A percentile compares a stretch with the other conserved stretches of the same genome.
phyloP scores from a whole-genome alignment of 2,329 filamentous ascomycete genomes.

The Ascochyta lentis region DNA sequence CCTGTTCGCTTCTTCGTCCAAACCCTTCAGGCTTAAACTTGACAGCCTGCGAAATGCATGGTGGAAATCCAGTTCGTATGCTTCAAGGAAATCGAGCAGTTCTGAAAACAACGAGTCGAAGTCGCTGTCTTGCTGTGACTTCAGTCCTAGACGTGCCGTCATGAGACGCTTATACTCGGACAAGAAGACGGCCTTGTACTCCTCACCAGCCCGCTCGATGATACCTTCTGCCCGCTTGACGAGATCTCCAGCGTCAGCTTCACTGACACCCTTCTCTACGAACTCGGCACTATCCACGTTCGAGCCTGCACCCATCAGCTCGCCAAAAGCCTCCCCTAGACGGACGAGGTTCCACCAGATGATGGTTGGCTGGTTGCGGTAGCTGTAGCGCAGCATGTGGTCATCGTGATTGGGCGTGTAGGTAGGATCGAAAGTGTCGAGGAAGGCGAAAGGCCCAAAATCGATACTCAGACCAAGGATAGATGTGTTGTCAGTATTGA shows the following conservation, averaged over 20 bases:
- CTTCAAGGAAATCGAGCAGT: constrained; percentile 80
- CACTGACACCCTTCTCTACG: constrained; percentile 71
- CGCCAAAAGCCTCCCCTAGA: constrained; percentile 85
- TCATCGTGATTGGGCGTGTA: constrained; percentile 99
- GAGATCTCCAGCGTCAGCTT: constrained; percentile 72
- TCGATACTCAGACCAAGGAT: constrained; percentile 88
- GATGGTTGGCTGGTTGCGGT: constrained; percentile 91
- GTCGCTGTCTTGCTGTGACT: constrained; percentile 71
- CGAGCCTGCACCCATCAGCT: constrained; percentile 80
- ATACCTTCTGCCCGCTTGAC: constrained; percentile 81
- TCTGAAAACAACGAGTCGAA: constrained; percentile 84
- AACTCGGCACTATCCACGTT: constrained; percentile 76
- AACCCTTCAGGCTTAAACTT: constrained; percentile 64
- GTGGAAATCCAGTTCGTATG: constrained; percentile 87
- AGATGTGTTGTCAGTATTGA: constrained; percentile 98
- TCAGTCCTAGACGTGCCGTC: constrained; percentile 78
- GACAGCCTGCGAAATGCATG: constrained; percentile 88
- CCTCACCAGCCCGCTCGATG: constrained; percentile 81
- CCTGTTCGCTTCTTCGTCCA: constrained; percentile 70
- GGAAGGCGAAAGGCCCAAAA: constrained; percentile 95
- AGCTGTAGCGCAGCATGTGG: constrained; percentile 82
- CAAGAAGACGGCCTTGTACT: constrained; percentile 87
- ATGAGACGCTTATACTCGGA: constrained; percentile 89
- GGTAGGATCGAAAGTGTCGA: constrained; percentile 92
- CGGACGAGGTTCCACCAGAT: constrained; percentile 99